These are phyloP conservation scores for Adenanthera pavonina DNA, from an alignment of 306 rosid species.

Conservation along the genomic window DNA sequence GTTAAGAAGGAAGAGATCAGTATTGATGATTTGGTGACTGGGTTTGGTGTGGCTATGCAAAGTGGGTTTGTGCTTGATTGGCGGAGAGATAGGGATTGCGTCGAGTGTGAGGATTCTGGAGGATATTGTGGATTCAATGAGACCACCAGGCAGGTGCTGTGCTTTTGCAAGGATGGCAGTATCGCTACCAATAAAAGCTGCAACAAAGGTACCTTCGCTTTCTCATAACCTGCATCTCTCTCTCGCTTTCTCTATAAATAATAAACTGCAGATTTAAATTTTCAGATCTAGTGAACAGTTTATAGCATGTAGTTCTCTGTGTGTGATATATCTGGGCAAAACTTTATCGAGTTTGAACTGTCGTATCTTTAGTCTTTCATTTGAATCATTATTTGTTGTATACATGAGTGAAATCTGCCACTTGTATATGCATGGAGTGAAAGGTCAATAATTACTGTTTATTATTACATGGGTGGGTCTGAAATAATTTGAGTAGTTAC, in stretches of 20 bases:
- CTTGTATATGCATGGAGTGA: neutral
- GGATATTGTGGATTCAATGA: constrained; percentile 35
- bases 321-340: too few species aligned
- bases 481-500: neutral
- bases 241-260: neutral
- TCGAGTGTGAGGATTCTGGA: constrained; percentile 37
- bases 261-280: neutral
- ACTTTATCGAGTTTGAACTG: too few species aligned
- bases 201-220: constrained; percentile 40
- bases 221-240: neutral
- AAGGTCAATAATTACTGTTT: neutral
- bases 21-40: constrained; percentile 21
- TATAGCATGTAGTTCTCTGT: neutral
- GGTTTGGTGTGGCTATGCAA: constrained; percentile 43
- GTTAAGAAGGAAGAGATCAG: constrained; percentile 33
- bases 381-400: neutral
- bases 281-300: neutral
- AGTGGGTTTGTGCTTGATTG: constrained; percentile 53
- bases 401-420: neutral
- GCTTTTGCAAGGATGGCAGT: constrained; percentile 47
- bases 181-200: constrained; percentile 21
- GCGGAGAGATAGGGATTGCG: constrained; percentile 30
- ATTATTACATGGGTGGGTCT: neutral
- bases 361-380: neutral
- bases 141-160: neutral